Conservation (phyloP, 1,284 basidiomycete species). For the Flammula alnicola region DNA sequence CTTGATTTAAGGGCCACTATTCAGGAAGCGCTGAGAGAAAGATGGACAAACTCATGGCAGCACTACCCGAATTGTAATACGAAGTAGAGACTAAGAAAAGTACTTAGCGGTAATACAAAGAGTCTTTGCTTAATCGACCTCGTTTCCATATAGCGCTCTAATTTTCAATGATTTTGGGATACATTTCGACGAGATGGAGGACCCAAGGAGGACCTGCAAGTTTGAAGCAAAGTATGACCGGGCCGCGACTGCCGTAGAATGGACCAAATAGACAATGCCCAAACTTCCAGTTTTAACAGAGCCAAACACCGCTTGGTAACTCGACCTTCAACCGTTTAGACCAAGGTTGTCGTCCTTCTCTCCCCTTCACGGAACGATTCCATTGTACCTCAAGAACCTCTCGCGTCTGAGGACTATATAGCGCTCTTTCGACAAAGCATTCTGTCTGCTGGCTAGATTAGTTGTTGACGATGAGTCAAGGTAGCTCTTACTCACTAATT, state of each 20-base stretch:
- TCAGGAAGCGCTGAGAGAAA: conserved; percentile 56
- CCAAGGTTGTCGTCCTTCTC: conserved; percentile 1
- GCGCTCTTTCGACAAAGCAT: background rate
- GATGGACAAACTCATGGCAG: conserved; percentile 55
- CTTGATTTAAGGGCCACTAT: conserved; percentile 54
- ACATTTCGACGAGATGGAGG: too few species aligned
- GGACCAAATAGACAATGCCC: too few species aligned
- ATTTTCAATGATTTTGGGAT: too few species aligned
- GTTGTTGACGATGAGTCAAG: conserved; percentile 47
- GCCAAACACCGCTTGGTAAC: conserved; percentile 31
- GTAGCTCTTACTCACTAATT: conserved; percentile 41
- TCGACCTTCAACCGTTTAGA: conserved; percentile 17
- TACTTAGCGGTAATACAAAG: too few species aligned
- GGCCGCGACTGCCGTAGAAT: too few species aligned
- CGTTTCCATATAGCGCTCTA: too few species aligned
- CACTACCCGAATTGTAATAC: conserved; percentile 20
- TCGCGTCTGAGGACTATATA: background rate
- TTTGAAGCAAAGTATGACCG: too few species aligned
- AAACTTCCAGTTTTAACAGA: too few species aligned
- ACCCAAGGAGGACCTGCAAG: too few species aligned
- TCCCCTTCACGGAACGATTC: background rate
- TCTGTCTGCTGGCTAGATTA: background rate
- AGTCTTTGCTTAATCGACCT: too few species aligned
- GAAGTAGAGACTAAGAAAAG: too few species aligned
- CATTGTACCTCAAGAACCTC: background rate